Conservation (phyloP, 2,329 filamentous ascomycete genomes). For the Ilyonectria destructans region DNA sequence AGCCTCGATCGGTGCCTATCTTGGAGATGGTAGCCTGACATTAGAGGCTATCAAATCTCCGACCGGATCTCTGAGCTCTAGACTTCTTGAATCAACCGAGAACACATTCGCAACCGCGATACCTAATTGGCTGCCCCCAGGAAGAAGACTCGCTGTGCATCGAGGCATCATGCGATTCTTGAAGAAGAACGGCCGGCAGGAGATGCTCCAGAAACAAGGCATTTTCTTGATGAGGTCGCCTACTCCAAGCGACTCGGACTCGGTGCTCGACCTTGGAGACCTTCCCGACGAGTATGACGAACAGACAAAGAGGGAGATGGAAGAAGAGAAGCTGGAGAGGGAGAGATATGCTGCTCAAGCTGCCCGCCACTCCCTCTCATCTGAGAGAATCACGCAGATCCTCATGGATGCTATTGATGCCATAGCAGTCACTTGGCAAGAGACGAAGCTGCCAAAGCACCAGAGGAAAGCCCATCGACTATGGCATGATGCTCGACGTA, state of each 20-base stretch:
- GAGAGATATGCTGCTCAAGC: conserved; percentile 25
- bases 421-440: conserved; percentile 71
- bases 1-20: conserved; percentile 51
- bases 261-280: conserved; percentile 62
- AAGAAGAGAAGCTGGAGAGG: conserved; percentile 55
- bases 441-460: conserved; percentile 70
- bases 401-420: conserved; percentile 70
- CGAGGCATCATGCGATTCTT: conserved; percentile 60
- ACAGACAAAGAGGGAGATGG: conserved; percentile 74
- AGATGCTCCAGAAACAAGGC: conserved; percentile 32
- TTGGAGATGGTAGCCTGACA: conserved; percentile 55
- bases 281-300: conserved; percentile 62
- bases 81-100: conserved; percentile 39
- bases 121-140: conserved; percentile 56
- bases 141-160: conserved; percentile 62
- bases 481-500: conserved; percentile 73
- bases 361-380: conserved; percentile 52
- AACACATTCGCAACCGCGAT: conserved; percentile 49
- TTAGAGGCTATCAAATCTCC: conserved; percentile 44
- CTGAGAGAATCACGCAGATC: conserved; percentile 65
- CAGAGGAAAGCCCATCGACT: conserved; percentile 71
- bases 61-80: conserved; percentile 41
- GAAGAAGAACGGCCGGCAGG: conserved; percentile 44
- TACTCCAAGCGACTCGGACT: conserved; percentile 44
- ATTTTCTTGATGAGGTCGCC: conserved; percentile 34